Evolutionary conservation across 345 rosid genomes (phyloP).

Genomic region (Theobroma cacao): DNA sequence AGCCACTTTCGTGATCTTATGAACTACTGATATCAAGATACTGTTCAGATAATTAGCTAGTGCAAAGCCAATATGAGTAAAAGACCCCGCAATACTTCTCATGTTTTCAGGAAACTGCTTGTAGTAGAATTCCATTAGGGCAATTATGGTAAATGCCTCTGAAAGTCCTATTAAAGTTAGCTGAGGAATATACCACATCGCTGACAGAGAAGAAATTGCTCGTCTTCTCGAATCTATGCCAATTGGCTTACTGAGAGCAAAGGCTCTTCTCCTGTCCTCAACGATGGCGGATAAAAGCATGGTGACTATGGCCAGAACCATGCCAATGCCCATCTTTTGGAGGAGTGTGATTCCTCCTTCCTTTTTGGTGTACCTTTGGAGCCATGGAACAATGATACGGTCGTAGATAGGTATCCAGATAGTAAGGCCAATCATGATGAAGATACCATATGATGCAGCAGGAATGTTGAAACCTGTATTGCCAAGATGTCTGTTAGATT

Average conservation of each 20-base stretch:
- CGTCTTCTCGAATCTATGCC: constrained; percentile 26
- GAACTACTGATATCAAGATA: constrained; percentile 32
- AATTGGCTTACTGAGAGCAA: constrained; percentile 23
- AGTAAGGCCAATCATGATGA: constrained; percentile 29
- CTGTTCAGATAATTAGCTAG: constrained; percentile 35
- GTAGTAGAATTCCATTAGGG: constrained; percentile 41
- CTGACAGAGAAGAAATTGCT: constrained; percentile 38
- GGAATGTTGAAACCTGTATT: constrained; percentile 29
- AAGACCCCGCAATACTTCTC: constrained; percentile 46
- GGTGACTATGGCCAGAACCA: constrained; percentile 27
- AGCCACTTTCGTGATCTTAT: constrained; percentile 18
- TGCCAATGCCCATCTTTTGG: constrained; percentile 35
- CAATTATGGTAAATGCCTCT: constrained; percentile 33
- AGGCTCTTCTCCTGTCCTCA: constrained; percentile 27
- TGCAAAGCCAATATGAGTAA: constrained; percentile 31
- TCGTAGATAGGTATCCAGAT: constrained; percentile 45
- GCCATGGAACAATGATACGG: constrained; percentile 30
- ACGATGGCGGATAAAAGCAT: constrained; percentile 33
- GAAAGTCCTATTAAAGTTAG: constrained; percentile 31
- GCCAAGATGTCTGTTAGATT: constrained; percentile 29
- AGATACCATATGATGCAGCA: constrained; percentile 31
- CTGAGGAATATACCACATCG: constrained; percentile 42
- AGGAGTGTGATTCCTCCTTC: constrained; percentile 42
- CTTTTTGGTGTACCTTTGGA: constrained; percentile 27
- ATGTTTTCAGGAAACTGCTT: constrained; percentile 58